Evolutionary conservation across 257 asterid species (phyloP).

Genomic region (Phtheirospermum japonicum): DNA sequence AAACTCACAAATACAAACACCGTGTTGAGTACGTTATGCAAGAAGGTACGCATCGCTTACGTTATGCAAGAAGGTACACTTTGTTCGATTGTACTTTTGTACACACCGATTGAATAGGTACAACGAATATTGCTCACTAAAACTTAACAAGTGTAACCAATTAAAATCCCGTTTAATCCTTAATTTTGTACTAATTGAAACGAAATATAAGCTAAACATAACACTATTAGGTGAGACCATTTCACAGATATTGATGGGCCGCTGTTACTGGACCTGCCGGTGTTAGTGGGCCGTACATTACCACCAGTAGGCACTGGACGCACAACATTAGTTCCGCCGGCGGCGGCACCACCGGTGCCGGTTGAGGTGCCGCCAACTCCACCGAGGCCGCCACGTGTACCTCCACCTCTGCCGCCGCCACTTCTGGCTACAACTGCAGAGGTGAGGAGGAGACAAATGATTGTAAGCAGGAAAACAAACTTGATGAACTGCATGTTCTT

Average conservation of each 20-base stretch:
- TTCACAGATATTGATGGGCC: slow-evolving; percentile 23
- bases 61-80: too few species aligned
- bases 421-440: slow-evolving; percentile 22
- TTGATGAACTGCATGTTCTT: slow-evolving; percentile 32
- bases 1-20: too few species aligned
- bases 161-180: too few species aligned
- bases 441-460: slow-evolving; percentile 42
- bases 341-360: neutral
- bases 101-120: too few species aligned
- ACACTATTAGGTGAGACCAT: slow-evolving; percentile 23
- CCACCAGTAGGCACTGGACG: slow-evolving; percentile 26
- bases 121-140: too few species aligned
- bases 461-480: slow-evolving; percentile 27
- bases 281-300: neutral
- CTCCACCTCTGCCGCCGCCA: neutral
- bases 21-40: too few species aligned
- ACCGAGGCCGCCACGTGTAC: slow-evolving; percentile 1
- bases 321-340: slow-evolving; percentile 23
- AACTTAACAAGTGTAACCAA: too few species aligned
- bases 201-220: slow-evolving; percentile 19
- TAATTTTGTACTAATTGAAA: neutral
- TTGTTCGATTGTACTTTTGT: too few species aligned
- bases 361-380: neutral
- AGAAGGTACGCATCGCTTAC: too few species aligned
- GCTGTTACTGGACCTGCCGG: slow-evolving; percentile 21